Conservation (phyloP, 192 early-diverging fungal genomes). For the Linnemannia exigua region DNA sequence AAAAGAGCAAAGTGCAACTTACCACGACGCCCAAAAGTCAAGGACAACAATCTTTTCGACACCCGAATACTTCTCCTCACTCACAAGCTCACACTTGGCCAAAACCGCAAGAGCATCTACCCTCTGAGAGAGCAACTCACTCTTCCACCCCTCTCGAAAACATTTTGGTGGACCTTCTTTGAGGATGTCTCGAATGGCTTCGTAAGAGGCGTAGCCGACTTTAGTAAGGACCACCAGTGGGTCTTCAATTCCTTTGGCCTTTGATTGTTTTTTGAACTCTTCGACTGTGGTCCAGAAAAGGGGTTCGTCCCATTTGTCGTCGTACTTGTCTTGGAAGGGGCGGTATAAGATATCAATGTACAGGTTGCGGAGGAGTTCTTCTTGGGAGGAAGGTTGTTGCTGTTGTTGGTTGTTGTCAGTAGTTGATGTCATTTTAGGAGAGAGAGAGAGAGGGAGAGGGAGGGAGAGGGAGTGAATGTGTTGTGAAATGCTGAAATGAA, state of each 20-base stretch:
- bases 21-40: slow-evolving; percentile 17
- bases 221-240: not conserved
- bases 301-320: not conserved
- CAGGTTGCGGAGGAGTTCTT: not conserved
- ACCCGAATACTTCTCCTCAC: not conserved
- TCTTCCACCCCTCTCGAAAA: not conserved
- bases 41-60: not conserved
- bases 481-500: too few relatives aligned
- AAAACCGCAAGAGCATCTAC: not conserved
- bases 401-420: not conserved
- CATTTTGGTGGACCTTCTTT: slow-evolving; percentile 2
- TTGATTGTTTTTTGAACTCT: too few relatives aligned
- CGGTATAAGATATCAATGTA: not conserved
- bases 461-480: not conserved
- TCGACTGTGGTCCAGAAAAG: slow-evolving; percentile 6
- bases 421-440: not conserved
- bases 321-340: slow-evolving; percentile 14
- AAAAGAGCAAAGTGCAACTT: not conserved
- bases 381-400: not conserved
- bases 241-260: not conserved
- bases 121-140: not conserved
- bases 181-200: not conserved
- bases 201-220: not conserved
- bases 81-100: not conserved
- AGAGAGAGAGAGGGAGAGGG: not conserved